These are phyloP conservation scores for Solanum peruvianum DNA, from an alignment of 257 asterid genomes.

Conservation along the genomic window DNA sequence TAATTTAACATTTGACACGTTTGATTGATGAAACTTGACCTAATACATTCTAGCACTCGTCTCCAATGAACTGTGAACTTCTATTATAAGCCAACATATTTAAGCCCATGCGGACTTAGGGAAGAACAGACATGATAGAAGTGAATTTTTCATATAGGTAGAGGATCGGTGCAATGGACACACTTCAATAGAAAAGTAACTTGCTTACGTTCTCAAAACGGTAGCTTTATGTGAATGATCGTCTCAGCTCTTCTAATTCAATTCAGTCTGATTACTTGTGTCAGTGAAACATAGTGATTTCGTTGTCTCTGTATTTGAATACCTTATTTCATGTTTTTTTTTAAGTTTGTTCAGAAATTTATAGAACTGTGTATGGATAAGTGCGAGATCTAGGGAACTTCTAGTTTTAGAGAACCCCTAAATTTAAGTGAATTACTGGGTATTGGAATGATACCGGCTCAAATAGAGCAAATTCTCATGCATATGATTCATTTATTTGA, in stretches of 20 bases:
- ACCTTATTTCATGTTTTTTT: neutral
- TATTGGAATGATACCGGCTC: neutral
- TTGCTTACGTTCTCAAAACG: neutral
- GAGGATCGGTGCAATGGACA: neutral
- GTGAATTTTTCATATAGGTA: neutral
- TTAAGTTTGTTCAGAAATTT: neutral
- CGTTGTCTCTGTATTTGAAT: neutral
- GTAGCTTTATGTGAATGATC: neutral
- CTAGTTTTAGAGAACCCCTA: neutral
- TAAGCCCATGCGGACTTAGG: neutral
- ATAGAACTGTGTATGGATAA: neutral
- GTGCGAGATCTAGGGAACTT: neutral
- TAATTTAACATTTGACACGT: neutral
- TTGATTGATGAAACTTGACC: neutral
- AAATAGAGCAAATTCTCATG: neutral
- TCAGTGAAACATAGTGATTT: neutral
- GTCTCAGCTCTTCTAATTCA: neutral
- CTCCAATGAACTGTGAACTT: neutral
- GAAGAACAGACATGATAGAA: neutral
- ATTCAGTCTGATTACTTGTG: neutral
- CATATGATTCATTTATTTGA: neutral
- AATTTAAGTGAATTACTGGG: neutral
- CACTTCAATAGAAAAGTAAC: neutral
- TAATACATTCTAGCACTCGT: neutral
- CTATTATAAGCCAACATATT: neutral